phyloP scores from a whole-genome alignment of 1,284 basidiomycete genomes.

The Cutaneotrichosporon arboriforme region DNA sequence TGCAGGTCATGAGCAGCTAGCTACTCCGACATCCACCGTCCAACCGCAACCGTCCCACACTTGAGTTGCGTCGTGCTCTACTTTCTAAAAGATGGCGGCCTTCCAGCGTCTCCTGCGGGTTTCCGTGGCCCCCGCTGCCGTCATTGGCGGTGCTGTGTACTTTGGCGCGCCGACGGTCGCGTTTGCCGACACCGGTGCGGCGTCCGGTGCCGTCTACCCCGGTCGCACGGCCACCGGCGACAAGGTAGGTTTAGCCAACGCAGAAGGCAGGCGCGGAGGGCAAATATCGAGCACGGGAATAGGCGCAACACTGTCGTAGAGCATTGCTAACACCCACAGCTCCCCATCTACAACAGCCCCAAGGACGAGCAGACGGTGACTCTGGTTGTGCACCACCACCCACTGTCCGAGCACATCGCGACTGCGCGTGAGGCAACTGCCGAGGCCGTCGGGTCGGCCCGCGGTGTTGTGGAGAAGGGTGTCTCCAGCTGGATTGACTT shows the following conservation, averaged over 20 bases:
- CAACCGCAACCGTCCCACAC: no score
- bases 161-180: slow-evolving; percentile 10
- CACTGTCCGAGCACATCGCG: slow-evolving; percentile 66
- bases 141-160: slow-evolving; percentile 13
- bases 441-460: slow-evolving; percentile 55
- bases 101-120: slow-evolving; percentile 24
- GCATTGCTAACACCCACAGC: slow-evolving; percentile 49
- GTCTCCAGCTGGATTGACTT: slow-evolving; percentile 74
- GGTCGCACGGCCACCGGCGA: slow-evolving; percentile 30
- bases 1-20: no score
- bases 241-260: slow-evolving; percentile 30
- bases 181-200: slow-evolving; percentile 16
- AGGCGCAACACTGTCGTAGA: neutral
- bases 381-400: slow-evolving; percentile 65
- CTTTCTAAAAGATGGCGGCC: slow-evolving; percentile 14
- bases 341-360: slow-evolving; percentile 68
- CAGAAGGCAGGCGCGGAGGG: no score
- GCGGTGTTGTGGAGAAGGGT: slow-evolving; percentile 61
- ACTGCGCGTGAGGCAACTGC: slow-evolving; percentile 58
- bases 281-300: neutral
- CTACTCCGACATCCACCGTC: no score
- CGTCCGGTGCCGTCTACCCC: slow-evolving; percentile 17
- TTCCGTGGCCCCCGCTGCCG: slow-evolving; percentile 13
- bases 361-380: slow-evolving; percentile 53
- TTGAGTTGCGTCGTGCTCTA: neutral